Evolutionary conservation across 495 filamentous ascomycete genomes (phyloP).

Genomic region (Bathelium albidoporum): DNA sequence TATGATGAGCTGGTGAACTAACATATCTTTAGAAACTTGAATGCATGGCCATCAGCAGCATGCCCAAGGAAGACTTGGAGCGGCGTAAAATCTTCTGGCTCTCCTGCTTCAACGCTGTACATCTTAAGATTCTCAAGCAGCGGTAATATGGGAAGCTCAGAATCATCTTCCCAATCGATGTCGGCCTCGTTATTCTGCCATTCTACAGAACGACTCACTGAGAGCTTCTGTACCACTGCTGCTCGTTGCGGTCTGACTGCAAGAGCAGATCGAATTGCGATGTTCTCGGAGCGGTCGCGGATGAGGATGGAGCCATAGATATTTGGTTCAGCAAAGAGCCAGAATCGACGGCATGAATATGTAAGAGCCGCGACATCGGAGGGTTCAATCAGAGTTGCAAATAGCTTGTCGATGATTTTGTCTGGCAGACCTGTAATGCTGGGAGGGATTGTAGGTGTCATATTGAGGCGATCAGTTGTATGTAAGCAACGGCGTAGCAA

Average conservation of each 20-base stretch:
- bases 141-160: background rate
- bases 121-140: background rate
- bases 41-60: background rate
- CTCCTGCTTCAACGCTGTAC: background rate
- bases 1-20: background rate
- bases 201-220: background rate
- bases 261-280: background rate
- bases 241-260: background rate
- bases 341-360: background rate
- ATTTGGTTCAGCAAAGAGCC: background rate
- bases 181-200: background rate
- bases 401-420: background rate
- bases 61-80: background rate
- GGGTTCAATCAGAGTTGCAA: background rate
- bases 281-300: background rate
- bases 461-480: no score
- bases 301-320: background rate
- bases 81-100: background rate
- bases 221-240: background rate
- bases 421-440: background rate
- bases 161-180: background rate
- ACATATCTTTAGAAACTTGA: background rate
- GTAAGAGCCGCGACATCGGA: background rate
- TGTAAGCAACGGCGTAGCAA: no score
- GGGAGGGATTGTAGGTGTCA: background rate